Base-by-base conservation (phyloP, 768 basidiomycete genomes). In the Pisolithus marmoratus region DNA sequence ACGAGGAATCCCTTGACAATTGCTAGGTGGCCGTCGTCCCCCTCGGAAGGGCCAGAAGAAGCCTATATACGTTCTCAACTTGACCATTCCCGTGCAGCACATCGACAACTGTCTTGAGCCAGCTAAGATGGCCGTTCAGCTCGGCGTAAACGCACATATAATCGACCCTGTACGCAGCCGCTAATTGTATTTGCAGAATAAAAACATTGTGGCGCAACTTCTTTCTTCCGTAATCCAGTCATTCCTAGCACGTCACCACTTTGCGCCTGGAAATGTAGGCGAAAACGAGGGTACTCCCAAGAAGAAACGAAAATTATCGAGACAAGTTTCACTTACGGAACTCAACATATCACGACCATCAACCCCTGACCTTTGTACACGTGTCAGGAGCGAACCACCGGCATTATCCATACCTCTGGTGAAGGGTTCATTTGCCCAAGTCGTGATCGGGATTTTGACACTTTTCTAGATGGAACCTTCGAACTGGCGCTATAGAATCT, bases 21-120 rank as follows among this genome's bases (percentile, higher is more conserved):
- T 54, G 49, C 36, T 51, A 89, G 87, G 70, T 46, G 62, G 62
- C 41, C 81, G 88, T 53, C 77, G 86, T 31, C 87, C 92, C 31
- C 88, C 92, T 29, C 82, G 86, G 38, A 92, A 89, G 68, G 66
- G 71, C 22, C 90, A 92, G 62, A 84, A 83, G 66, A 81, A 81
- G 64, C 84, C 93, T 5, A 81, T 93, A 54, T 97, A 89, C 64
- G 85, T 93, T 43, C 72, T 98, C 44, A 84, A 90, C 62, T 62
- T 98, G 53, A 74, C 71, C 8, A 69, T 94, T 19, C 83, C 90
- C 41, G 70, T 82, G 3, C 69, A 72, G 23, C 72, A 83, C 24
- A 72, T 96, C 8, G 92, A 96, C 61, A 85, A 87, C 51, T 81
- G 82, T 53, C 62, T 93, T 26, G 91, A 90, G 57, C 90, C 93